Conservation (phyloP, 257 asterid species). For the Gentiana macrophylla region DNA sequence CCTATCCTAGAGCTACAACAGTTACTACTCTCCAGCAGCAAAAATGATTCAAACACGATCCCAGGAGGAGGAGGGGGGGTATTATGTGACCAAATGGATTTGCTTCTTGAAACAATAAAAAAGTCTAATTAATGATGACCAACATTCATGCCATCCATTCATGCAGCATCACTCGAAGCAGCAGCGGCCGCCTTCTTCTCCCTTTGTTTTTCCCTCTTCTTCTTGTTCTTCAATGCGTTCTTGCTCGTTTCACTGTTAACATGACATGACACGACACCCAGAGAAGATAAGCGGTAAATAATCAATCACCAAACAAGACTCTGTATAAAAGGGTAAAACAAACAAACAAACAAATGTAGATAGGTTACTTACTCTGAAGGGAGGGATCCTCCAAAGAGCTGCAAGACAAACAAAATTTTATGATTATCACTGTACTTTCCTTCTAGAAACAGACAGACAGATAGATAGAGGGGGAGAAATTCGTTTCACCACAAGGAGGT, state of each 20-base stretch:
- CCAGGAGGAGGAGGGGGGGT: no score
- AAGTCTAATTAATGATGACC: no score
- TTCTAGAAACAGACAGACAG: no score
- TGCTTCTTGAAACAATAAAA: no score
- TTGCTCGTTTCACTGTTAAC: slow-evolving; percentile 67
- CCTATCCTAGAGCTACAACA: no score
- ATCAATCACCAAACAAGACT: slow-evolving; percentile 3
- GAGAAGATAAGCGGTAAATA: not conserved
- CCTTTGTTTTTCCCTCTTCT: slow-evolving; percentile 72
- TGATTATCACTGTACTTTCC: no score
- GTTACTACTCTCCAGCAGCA: no score
- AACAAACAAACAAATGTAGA: not conserved
- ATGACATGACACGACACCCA: not conserved
- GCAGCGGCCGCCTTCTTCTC: slow-evolving; percentile 77
- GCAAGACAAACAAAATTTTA: slow-evolving; percentile 17
- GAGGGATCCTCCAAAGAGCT: slow-evolving; percentile 63
- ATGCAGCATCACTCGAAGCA: slow-evolving; percentile 13
- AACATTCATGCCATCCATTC: not conserved
- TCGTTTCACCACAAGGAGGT: no score
- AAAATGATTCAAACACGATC: no score
- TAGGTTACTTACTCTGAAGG: slow-evolving; percentile 55
- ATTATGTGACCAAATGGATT: no score
- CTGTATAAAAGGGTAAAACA: not conserved
- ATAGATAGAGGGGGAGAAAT: no score
- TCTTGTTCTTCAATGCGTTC: slow-evolving; percentile 79